These are phyloP conservation scores for Fusarium miscanthi DNA, from an alignment of 2,329 filamentous ascomycete species.

Conservation along the genomic window DNA sequence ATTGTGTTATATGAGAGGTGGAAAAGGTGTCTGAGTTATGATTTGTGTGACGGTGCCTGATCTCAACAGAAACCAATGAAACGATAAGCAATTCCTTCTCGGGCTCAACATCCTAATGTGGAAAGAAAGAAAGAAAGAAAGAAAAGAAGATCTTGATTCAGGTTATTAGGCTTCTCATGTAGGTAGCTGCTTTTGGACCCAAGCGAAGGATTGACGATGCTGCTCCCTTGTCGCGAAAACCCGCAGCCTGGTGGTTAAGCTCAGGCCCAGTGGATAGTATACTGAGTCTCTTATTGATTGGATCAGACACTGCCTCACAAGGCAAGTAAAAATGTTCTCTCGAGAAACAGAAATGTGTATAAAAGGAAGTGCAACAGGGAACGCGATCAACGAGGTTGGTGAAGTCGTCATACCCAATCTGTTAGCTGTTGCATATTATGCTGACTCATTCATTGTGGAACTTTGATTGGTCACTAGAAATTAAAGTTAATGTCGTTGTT, in stretches of 20 bases:
- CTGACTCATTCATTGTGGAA: conserved; percentile 19
- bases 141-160: background rate
- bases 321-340: background rate
- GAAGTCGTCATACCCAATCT: conserved; percentile 11
- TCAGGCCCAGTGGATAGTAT: background rate
- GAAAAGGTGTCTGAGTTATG: background rate
- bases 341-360: background rate
- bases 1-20: conserved; percentile 5
- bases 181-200: background rate
- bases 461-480: background rate
- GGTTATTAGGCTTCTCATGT: background rate
- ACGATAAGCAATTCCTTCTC: background rate
- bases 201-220: conserved; percentile 4
- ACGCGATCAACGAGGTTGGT: background rate
- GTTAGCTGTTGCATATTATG: background rate
- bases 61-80: conserved; percentile 13
- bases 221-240: conserved; percentile 11
- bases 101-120: conserved; percentile 13
- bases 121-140: background rate
- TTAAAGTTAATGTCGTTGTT: background rate
- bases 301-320: background rate
- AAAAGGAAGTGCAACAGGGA: background rate
- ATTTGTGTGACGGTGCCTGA: background rate
- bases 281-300: background rate
- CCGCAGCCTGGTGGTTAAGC: background rate